Conservation (phyloP, 108 stramenopile species). For the Aurantiochytrium sp. region DNA sequence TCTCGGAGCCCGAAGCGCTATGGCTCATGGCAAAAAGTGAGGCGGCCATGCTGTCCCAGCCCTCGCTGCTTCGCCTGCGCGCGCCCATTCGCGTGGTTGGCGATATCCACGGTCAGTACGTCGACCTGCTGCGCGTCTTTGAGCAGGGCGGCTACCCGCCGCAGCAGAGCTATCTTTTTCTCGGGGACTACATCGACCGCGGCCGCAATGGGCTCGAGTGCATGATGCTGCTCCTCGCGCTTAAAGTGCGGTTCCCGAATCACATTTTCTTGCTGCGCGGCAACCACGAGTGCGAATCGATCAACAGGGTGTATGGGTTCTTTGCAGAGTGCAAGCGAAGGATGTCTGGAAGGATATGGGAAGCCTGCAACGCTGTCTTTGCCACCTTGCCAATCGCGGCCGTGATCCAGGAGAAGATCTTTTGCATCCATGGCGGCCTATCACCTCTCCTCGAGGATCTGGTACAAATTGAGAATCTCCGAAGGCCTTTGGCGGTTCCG, state of each 20-base stretch:
- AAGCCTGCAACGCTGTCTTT: conserved; percentile 98
- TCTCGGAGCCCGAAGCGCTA: background rate
- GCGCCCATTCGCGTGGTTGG: conserved; percentile 43
- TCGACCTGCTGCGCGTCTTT: conserved; percentile 70
- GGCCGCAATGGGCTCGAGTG: conserved; percentile 96
- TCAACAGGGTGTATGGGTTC: conserved; percentile 99
- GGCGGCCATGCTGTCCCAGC: conserved; percentile 28
- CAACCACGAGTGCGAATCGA: conserved; percentile 97
- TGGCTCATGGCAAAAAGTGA: background rate
- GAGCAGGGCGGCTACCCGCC: conserved; percentile 77
- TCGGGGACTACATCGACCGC: conserved; percentile 97
- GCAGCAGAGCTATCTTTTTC: conserved; percentile 86
- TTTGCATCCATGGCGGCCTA: conserved; percentile 98
- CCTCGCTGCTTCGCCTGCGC: conserved; percentile 30
- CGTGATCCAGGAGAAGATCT: conserved; percentile 97
- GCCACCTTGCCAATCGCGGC: conserved; percentile 97
- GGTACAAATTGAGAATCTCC: conserved; percentile 90
- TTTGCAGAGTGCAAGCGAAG: conserved; percentile 97
- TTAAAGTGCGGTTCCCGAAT: conserved; percentile 99
- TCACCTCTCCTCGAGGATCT: conserved; percentile 88
- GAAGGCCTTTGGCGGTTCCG: conserved; percentile 92
- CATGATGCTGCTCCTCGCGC: conserved; percentile 91
- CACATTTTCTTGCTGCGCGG: conserved; percentile 98
- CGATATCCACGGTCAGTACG: conserved; percentile 78
- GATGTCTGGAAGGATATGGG: conserved; percentile 63